phyloP scores from a whole-genome alignment of 1,139 yeast genomes.

The Suhomyces bolitotheri region DNA sequence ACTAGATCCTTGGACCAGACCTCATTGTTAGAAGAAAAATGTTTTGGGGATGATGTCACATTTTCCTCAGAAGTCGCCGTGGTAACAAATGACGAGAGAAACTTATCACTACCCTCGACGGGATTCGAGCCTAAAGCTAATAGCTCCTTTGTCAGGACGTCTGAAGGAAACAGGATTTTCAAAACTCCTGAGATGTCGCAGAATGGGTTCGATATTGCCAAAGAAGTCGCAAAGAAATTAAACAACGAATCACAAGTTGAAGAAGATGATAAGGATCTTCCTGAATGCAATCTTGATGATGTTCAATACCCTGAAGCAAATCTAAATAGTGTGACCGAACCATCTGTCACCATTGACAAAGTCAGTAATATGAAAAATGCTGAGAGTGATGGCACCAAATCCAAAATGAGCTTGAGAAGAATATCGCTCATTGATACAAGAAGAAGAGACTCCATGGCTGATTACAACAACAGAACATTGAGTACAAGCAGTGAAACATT shows the following conservation, averaged over 20 bases:
- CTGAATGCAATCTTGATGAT: constrained; percentile 20
- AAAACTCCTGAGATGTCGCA: constrained; percentile 8
- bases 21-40: constrained; percentile 5
- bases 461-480: constrained; percentile 8
- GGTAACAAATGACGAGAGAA: background rate
- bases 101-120: background rate
- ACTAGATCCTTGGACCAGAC: constrained; percentile 2
- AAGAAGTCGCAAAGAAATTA: background rate
- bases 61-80: constrained; percentile 5
- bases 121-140: background rate
- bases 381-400: constrained; percentile 10
- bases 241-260: background rate
- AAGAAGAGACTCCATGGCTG: constrained; percentile 12
- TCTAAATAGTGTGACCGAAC: constrained; percentile 1
- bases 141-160: background rate
- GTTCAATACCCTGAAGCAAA: constrained; percentile 8
- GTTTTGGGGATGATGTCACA: constrained; percentile 7
- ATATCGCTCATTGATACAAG: constrained; percentile 12
- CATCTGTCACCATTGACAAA: constrained; percentile 12
- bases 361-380: constrained; percentile 12
- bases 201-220: constrained; percentile 2
- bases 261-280: constrained; percentile 15
- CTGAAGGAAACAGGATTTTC: constrained; percentile 7
- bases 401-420: constrained; percentile 13
- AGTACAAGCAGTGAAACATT: constrained; percentile 10